Evolutionary conservation across 345 rosid genomes (phyloP).

Genomic region (Ricinus communis): DNA sequence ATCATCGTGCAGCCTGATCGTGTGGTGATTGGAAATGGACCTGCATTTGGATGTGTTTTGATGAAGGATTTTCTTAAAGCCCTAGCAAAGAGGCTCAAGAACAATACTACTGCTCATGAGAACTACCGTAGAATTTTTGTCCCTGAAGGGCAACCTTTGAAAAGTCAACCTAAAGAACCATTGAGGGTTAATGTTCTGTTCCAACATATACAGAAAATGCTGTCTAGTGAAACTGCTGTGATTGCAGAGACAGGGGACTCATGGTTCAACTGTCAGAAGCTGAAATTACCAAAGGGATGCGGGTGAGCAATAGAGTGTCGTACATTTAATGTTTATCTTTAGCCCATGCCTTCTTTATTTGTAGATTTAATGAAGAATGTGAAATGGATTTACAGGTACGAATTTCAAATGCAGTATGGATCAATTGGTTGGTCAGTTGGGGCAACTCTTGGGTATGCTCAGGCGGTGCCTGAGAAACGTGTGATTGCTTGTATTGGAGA

Average conservation of each 20-base stretch:
- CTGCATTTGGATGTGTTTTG: conserved; percentile 71
- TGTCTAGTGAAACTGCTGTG: conserved; percentile 67
- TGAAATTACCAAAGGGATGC: conserved; percentile 66
- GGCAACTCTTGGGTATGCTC: conserved; percentile 82
- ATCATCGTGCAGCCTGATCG: conserved; percentile 71
- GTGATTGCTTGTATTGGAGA: conserved; percentile 82
- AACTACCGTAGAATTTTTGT: conserved; percentile 75
- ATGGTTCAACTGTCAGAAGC: conserved; percentile 87
- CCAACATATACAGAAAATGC: conserved; percentile 66
- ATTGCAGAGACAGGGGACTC: conserved; percentile 91
- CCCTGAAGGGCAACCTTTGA: conserved; percentile 57
- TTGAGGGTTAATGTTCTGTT: conserved; percentile 76
- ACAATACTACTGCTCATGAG: conserved; percentile 58
- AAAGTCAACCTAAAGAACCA: conserved; percentile 52
- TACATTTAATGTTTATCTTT: no score
- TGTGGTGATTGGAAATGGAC: conserved; percentile 63
- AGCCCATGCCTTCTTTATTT: no score
- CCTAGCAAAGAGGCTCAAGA: conserved; percentile 54
- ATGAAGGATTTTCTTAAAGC: conserved; percentile 72
- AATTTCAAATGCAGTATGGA: conserved; percentile 89
- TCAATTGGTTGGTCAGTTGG: conserved; percentile 92
- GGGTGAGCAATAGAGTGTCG: conserved; percentile 44
- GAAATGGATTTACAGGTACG: conserved; percentile 48
- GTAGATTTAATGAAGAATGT: neutral
- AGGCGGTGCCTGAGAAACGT: conserved; percentile 67